Conservation (phyloP, 2,329 filamentous ascomycete species). For the Penicillium rolfsii region DNA sequence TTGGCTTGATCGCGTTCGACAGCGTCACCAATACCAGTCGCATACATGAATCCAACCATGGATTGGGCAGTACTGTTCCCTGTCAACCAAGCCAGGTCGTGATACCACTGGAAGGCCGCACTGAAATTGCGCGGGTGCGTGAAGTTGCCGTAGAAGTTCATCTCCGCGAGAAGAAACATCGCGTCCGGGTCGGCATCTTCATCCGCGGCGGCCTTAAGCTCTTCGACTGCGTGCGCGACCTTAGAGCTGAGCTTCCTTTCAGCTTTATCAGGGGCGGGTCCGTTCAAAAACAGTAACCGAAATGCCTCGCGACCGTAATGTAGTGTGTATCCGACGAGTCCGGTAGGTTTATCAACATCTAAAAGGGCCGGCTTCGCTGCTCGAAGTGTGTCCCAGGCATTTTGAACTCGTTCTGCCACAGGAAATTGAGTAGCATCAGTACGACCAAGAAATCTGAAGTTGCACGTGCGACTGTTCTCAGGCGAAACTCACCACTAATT, state of each 20-base stretch:
- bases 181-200: constrained; percentile 69
- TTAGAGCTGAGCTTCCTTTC: constrained; percentile 44
- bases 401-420: constrained; percentile 37
- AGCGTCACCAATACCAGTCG: constrained; percentile 81
- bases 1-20: constrained; percentile 87
- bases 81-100: constrained; percentile 71
- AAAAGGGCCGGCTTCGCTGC: constrained; percentile 31
- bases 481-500: constrained; percentile 35
- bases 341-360: constrained; percentile 55
- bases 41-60: constrained; percentile 95
- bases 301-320: constrained; percentile 67
- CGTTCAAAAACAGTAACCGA: constrained; percentile 67
- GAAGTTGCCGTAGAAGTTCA: constrained; percentile 97
- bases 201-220: constrained; percentile 62
- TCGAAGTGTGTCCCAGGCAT: constrained; percentile 37
- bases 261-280: constrained; percentile 53
- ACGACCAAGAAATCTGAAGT: not conserved
- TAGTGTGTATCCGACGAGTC: constrained; percentile 59
- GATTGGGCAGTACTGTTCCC: constrained; percentile 93
- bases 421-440: constrained; percentile 15
- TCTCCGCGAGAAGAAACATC: constrained; percentile 83
- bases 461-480: constrained; percentile 12
- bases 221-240: constrained; percentile 60
- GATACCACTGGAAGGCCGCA: constrained; percentile 78
- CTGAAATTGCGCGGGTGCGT: constrained; percentile 81